Percentiles rank a stretch among this genome's conserved stretches.
Conservation (phyloP, 139 green algal genomes). For the Picochlorum sp. region DNA sequence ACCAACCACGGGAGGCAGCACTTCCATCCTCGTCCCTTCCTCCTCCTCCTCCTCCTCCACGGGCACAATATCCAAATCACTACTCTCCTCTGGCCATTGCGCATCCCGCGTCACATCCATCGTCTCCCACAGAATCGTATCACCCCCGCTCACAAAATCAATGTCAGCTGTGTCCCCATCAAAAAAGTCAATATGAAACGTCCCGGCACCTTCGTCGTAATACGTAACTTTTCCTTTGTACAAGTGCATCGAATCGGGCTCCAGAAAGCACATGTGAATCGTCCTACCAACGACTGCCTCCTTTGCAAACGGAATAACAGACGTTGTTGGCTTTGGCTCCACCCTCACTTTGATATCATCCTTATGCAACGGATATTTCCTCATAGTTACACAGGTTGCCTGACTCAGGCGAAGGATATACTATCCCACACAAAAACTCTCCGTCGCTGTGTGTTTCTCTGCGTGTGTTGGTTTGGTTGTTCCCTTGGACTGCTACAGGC, state of each 20-base stretch:
- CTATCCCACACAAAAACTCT: too few relatives aligned
- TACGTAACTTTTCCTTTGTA: not conserved
- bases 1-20: not conserved
- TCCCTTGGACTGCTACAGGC: too few relatives aligned
- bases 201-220: not conserved
- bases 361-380: too few relatives aligned
- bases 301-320: not conserved
- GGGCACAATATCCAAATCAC: too few relatives aligned
- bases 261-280: not conserved
- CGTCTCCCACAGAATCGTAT: not conserved
- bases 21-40: too few relatives aligned
- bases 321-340: conserved; percentile 1
- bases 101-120: not conserved
- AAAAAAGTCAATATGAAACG: conserved; percentile 3
- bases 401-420: too few relatives aligned
- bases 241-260: not conserved
- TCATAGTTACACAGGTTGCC: too few relatives aligned
- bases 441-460: too few relatives aligned
- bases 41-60: too few relatives aligned
- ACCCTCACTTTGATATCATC: not conserved
- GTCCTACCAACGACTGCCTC: not conserved
- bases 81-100: not conserved
- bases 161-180: not conserved
- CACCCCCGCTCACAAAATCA: not conserved
- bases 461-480: too few relatives aligned